Evolutionary conservation across 768 basidiomycete genomes (phyloP), one percentile per base, ranked within the genome.

Genomic region (Lentinula raphanica): DNA sequence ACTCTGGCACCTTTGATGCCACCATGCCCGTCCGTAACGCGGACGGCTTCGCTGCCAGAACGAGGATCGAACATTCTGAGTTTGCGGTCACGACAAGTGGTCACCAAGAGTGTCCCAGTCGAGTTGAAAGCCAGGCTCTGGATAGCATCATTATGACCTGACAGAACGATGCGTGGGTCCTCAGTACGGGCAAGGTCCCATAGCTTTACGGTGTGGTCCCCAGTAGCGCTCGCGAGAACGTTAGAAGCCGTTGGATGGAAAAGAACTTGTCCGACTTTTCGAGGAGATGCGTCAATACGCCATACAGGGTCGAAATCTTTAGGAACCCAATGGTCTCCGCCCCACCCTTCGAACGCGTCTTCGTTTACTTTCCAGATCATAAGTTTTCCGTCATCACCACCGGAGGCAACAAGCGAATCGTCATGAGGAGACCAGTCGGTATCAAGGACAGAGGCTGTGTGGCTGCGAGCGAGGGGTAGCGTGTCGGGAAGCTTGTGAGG

Each of bases 351-450:
- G 62, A 98, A 97, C 31, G 71, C 66, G 48, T 69, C 67, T 2
- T 76, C 60, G 32, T 84, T 82, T 53, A 98, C 86, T 68, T 92
- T 90, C 89, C 94, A 98, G 68, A 99, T 80, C 74, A 92, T 83
- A 63, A 90, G 81, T 66, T 95, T 94, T 42, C 95, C 94, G 69
- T 99, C 97, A 71, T 99, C 96, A 49, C 90, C 94, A 15, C 83
- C 92, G 0, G 93, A 95, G 1, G 90, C 96, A 63, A 97, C 90
- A 65, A 96, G 78, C 5, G 82, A 77, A 72, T 98, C 96, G 67
- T 94, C 87, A 70, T 96, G 93, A 0, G 94, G 95, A 0, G 90
- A 92, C 94, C 94, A 98, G 67, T 90, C 92, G 0, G 96, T 98
- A 73, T 98, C 96, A 36, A 98, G 88, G 29, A 93, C 90, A 25